Evolutionary conservation across 257 asterid genomes (phyloP).

Genomic region (Solanum ahanhuiri): DNA sequence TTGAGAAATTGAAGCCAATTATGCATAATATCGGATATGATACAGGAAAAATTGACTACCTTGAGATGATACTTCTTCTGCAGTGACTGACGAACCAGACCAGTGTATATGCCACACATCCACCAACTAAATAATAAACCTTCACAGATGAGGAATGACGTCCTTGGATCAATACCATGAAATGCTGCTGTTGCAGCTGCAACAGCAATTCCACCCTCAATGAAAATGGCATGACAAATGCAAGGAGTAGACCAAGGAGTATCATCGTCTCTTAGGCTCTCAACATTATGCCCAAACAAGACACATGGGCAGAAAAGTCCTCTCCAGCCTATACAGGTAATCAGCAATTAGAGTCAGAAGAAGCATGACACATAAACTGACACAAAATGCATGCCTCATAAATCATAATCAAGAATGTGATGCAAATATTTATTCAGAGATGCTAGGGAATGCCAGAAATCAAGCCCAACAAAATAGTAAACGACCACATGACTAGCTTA

Average conservation of each 20-base stretch:
- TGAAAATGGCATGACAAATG: slow-evolving; percentile 79
- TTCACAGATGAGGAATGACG: slow-evolving; percentile 74
- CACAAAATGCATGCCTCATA: neutral
- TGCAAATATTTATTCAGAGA: neutral
- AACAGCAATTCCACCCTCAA: slow-evolving; percentile 82
- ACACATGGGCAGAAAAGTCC: slow-evolving; percentile 98
- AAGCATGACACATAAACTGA: neutral
- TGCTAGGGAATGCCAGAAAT: neutral
- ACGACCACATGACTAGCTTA: neutral
- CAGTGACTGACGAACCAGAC: slow-evolving; percentile 65
- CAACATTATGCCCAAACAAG: slow-evolving; percentile 80
- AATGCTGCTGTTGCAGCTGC: slow-evolving; percentile 67
- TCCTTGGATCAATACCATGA: slow-evolving; percentile 84
- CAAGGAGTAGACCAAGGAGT: slow-evolving; percentile 91
- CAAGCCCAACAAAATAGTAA: neutral
- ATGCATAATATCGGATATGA: neutral
- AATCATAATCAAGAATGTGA: neutral
- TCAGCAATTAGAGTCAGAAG: neutral
- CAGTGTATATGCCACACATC: slow-evolving; percentile 99
- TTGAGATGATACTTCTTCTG: slow-evolving; percentile 98
- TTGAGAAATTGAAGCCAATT: neutral
- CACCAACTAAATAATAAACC: slow-evolving; percentile 97
- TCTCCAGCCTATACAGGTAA: slow-evolving; percentile 44
- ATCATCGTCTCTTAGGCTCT: slow-evolving; percentile 77
- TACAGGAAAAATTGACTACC: slow-evolving; percentile 28